A percentile compares a stretch with the other conserved stretches of the same genome.
Evolutionary conservation across 306 rosid species (phyloP).

Genomic region (Senna tora): DNA sequence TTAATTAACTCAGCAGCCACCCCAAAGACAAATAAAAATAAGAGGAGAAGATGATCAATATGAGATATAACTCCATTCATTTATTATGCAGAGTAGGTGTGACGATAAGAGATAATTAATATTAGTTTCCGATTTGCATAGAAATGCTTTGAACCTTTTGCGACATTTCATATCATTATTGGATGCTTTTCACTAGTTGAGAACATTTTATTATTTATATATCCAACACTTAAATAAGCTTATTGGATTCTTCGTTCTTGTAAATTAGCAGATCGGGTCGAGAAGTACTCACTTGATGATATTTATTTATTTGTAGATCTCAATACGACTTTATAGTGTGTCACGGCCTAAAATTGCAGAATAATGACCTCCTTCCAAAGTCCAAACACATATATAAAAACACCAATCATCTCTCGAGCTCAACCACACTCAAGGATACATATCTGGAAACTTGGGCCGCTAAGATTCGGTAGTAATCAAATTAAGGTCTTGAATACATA

Average conservation of each 20-base stretch:
- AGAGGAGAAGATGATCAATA: too few relatives aligned
- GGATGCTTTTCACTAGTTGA: background rate
- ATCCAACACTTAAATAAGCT: background rate
- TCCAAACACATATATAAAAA: too few relatives aligned
- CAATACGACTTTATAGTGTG: background rate
- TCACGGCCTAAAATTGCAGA: background rate
- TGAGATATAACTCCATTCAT: background rate
- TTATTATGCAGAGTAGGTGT: background rate
- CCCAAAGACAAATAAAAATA: background rate
- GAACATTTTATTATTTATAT: background rate
- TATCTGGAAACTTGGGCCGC: too few relatives aligned
- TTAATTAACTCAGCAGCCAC: background rate
- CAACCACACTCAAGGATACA: background rate
- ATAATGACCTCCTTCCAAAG: background rate
- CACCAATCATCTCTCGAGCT: background rate
- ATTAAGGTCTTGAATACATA: too few relatives aligned
- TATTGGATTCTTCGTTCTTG: background rate
- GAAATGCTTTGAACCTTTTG: slow-evolving; percentile 14
- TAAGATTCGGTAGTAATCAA: too few relatives aligned
- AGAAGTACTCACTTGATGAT: too few relatives aligned
- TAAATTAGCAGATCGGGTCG: too few relatives aligned
- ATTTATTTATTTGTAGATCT: too few relatives aligned
- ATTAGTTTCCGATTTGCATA: background rate
- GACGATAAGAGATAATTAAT: background rate
- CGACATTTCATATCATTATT: background rate